A percentile compares a stretch with the other conserved stretches of the same genome.
Evolutionary conservation across 805 yeast genomes (phyloP).

Genomic region (Kodamaea hsintzibuensis): DNA sequence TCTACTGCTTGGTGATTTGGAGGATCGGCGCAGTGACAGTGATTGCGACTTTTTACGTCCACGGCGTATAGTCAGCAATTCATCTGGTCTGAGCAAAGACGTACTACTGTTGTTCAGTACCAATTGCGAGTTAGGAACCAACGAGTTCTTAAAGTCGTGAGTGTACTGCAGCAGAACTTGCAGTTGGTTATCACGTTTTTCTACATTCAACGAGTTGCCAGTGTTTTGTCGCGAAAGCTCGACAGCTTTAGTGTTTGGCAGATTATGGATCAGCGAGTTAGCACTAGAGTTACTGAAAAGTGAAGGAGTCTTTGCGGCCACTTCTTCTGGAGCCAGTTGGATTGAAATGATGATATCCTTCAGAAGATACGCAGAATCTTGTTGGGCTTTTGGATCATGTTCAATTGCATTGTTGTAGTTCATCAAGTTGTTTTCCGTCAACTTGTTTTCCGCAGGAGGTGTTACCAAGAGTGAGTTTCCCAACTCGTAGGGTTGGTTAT

Average conservation of each 20-base stretch:
- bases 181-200: slow-evolving; percentile 10
- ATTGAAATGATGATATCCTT: slow-evolving; percentile 20
- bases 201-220: slow-evolving; percentile 9
- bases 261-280: slow-evolving; percentile 31
- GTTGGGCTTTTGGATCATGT: slow-evolving; percentile 4
- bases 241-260: slow-evolving; percentile 28
- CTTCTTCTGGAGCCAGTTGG: slow-evolving; percentile 37
- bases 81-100: slow-evolving; percentile 35
- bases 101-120: slow-evolving; percentile 2
- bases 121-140: slow-evolving; percentile 18
- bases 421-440: slow-evolving; percentile 19
- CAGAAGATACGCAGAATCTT: slow-evolving; percentile 1
- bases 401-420: slow-evolving; percentile 17
- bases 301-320: slow-evolving; percentile 52
- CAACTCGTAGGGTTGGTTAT: slow-evolving; percentile 10
- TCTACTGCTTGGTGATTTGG: slow-evolving; percentile 21
- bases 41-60: slow-evolving; percentile 41
- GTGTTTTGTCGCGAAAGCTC: slow-evolving; percentile 17
- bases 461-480: neutral
- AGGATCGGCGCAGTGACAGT: slow-evolving; percentile 28
- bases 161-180: slow-evolving; percentile 4
- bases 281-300: slow-evolving; percentile 53
- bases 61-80: slow-evolving; percentile 39
- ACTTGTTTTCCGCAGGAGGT: neutral
- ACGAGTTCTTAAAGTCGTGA: slow-evolving; percentile 7